phyloP scores from a whole-genome alignment of 805 yeast species.

The Hanseniaspora clermontiae region DNA sequence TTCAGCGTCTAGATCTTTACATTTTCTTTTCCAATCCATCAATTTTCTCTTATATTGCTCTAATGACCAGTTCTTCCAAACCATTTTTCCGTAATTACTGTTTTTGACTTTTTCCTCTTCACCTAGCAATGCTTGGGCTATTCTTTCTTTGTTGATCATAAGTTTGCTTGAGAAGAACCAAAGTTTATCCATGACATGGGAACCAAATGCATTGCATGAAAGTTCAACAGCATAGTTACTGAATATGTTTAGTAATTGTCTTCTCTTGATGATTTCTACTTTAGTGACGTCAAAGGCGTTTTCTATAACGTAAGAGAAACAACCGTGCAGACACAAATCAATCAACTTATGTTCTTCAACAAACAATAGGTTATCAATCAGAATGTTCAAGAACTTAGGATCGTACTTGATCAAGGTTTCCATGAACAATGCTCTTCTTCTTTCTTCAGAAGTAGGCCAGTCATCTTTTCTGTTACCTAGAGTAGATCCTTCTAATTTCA shows the following conservation, averaged over 20 bases:
- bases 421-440: conserved; percentile 62
- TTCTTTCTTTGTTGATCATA: conserved; percentile 74
- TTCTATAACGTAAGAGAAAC: conserved; percentile 81
- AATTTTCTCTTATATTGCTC: conserved; percentile 63
- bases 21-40: conserved; percentile 66
- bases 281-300: conserved; percentile 41
- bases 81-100: conserved; percentile 75
- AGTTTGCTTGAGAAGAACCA: conserved; percentile 70
- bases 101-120: conserved; percentile 62
- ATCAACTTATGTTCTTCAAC: conserved; percentile 49
- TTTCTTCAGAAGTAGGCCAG: conserved; percentile 86
- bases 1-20: conserved; percentile 41
- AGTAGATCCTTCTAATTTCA: conserved; percentile 56
- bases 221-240: conserved; percentile 45
- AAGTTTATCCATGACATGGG: conserved; percentile 74
- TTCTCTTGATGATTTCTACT: conserved; percentile 43
- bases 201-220: conserved; percentile 78
- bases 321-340: conserved; percentile 78
- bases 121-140: conserved; percentile 53
- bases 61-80: conserved; percentile 92
- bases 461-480: conserved; percentile 72
- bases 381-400: conserved; percentile 41
- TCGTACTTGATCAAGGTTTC: conserved; percentile 65
- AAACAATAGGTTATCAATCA: conserved; percentile 47
- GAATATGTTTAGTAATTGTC: conserved; percentile 55